phyloP scores from a whole-genome alignment of 805 yeast genomes.

The Cyberlindnera suaveolens region DNA sequence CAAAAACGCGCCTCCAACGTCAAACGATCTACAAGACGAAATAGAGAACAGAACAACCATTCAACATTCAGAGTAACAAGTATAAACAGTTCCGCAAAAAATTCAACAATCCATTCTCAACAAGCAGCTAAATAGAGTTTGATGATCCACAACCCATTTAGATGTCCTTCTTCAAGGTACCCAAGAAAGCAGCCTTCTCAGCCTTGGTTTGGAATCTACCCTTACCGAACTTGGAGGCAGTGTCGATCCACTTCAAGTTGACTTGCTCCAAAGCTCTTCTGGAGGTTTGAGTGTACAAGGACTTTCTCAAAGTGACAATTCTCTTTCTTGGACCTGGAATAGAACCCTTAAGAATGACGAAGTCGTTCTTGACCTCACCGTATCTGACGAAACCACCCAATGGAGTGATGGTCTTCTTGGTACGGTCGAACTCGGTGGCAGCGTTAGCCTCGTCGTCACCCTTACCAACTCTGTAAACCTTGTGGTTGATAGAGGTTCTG shows the following conservation, averaged over 20 bases:
- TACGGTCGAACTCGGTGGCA: constrained; percentile 98
- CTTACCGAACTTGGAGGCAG: constrained; percentile 99
- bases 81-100: too few species aligned
- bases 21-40: too few species aligned
- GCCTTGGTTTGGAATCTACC: constrained; percentile 99
- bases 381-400: constrained; percentile 99
- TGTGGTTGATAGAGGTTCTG: constrained; percentile 99
- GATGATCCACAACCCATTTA: constrained; percentile 26
- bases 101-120: neutral
- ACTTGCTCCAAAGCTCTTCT: constrained; percentile 97
- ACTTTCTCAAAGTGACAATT: constrained; percentile 97
- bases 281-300: constrained; percentile 94
- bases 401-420: constrained; percentile 99
- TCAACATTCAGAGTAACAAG: too few species aligned
- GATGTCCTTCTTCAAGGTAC: constrained; percentile 98
- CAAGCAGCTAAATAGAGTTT: neutral
- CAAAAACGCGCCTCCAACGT: neutral
- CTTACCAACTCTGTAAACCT: constrained; percentile 98
- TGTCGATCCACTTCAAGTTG: constrained; percentile 98
- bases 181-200: constrained; percentile 99
- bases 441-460: constrained; percentile 92
- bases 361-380: constrained; percentile 97
- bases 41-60: too few species aligned
- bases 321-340: constrained; percentile 99
- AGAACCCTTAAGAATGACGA: constrained; percentile 95